Evolutionary conservation across 225 moss, liverwort and hornwort genomes (phyloP).

Genomic region (Lunularia cruciata): DNA sequence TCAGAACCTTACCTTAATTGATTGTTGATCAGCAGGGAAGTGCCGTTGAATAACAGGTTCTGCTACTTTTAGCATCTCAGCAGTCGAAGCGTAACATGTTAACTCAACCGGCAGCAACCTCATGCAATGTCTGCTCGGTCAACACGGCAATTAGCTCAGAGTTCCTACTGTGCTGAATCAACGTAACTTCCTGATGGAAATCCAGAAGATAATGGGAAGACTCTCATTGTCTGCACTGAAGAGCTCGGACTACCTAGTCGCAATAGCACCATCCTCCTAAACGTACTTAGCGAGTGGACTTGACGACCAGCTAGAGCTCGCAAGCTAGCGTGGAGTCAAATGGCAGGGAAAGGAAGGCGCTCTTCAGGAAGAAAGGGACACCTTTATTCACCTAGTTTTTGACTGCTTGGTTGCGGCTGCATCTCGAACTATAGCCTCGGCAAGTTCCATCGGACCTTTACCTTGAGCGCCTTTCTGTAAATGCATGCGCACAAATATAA

Average conservation of each 20-base stretch:
- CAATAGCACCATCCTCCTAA: no score
- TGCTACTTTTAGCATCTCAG: slow-evolving; percentile 85
- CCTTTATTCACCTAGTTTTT: slow-evolving; percentile 72
- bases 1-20: slow-evolving; percentile 57
- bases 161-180: no score
- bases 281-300: no score
- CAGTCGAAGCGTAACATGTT: slow-evolving; percentile 88
- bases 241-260: no score
- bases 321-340: no score
- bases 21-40: slow-evolving; percentile 69
- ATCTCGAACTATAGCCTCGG: slow-evolving; percentile 86
- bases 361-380: slow-evolving; percentile 14
- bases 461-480: slow-evolving; percentile 31
- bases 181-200: no score
- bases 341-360: no score
- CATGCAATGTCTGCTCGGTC: slow-evolving; percentile 68
- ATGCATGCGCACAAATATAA: slow-evolving; percentile 87
- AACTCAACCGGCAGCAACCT: slow-evolving; percentile 86
- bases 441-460: slow-evolving; percentile 75
- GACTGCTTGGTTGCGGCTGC: slow-evolving; percentile 80
- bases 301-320: no score
- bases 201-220: no score
- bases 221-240: no score
- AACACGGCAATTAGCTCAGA: no score
- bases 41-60: slow-evolving; percentile 70